These are phyloP conservation scores for Melaleuca quinquenervia DNA, from an alignment of 345 rosid genomes.

Conservation along the genomic window DNA sequence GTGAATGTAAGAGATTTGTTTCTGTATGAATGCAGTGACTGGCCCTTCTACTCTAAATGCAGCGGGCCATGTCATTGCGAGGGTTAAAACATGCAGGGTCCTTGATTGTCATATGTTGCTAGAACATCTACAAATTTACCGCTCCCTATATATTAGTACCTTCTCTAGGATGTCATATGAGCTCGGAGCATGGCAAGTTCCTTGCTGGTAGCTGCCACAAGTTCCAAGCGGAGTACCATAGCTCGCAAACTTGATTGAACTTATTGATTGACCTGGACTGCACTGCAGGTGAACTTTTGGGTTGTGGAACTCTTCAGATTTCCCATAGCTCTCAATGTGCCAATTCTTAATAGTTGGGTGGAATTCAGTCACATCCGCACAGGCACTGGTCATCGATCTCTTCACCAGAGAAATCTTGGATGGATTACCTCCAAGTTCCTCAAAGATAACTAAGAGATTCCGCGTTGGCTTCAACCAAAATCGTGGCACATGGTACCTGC, in stretches of 20 bases:
- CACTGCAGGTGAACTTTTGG: slow-evolving; percentile 89
- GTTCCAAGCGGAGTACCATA: slow-evolving; percentile 97
- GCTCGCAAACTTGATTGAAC: slow-evolving; percentile 89
- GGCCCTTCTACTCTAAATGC: background rate
- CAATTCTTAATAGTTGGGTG: slow-evolving; percentile 94
- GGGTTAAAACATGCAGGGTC: background rate
- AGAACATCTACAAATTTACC: background rate
- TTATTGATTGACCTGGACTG: slow-evolving; percentile 65
- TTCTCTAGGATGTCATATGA: slow-evolving; percentile 69
- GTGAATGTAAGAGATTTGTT: background rate
- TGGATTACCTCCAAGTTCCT: slow-evolving; percentile 94
- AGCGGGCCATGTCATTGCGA: background rate
- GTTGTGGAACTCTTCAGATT: slow-evolving; percentile 66
- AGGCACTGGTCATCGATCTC: slow-evolving; percentile 70
- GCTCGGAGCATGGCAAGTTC: slow-evolving; percentile 77
- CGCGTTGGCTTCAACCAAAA: slow-evolving; percentile 85
- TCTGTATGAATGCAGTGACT: background rate
- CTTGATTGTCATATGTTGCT: background rate
- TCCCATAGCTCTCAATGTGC: slow-evolving; percentile 98
- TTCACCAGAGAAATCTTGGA: slow-evolving; percentile 65
- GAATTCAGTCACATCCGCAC: slow-evolving; percentile 84
- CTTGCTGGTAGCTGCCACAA: slow-evolving; percentile 92
- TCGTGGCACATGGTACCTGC: slow-evolving; percentile 86
- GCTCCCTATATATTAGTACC: slow-evolving; percentile 22
- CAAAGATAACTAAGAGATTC: slow-evolving; percentile 83